Conservation (phyloP, 441 rosid species). For the Gossypium schwendimanii region DNA sequence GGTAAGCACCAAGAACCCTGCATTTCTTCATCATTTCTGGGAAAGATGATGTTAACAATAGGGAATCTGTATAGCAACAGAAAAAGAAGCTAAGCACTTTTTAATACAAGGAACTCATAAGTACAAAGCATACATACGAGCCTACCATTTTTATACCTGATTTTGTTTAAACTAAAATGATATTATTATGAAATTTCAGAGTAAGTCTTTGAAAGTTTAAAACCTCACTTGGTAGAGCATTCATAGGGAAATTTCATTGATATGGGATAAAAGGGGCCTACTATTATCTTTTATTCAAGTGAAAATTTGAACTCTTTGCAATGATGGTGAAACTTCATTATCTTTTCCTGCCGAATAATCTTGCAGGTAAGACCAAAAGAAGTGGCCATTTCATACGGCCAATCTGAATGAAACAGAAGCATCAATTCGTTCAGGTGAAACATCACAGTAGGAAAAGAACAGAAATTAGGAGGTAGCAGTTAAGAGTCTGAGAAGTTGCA, state of each 20-base stretch:
- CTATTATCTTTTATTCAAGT: background rate
- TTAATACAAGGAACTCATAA: background rate
- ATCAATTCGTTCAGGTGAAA: background rate
- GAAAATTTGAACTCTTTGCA: background rate
- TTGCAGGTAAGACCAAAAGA: slow-evolving; percentile 16
- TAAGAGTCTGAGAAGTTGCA: background rate
- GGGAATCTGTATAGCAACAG: background rate
- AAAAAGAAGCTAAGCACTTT: slow-evolving; percentile 1
- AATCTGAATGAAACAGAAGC: background rate
- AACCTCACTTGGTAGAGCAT: background rate
- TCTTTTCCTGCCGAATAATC: background rate
- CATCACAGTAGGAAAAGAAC: background rate
- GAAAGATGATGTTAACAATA: background rate
- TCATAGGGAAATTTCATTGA: background rate
- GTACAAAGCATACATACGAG: background rate
- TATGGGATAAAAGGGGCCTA: background rate
- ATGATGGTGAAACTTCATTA: background rate
- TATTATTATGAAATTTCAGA: background rate
- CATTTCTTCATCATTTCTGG: slow-evolving; percentile 1
- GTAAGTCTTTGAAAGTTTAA: background rate
- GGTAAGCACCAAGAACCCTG: slow-evolving; percentile 14
- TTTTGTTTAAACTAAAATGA: background rate
- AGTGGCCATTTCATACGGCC: background rate
- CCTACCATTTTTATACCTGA: background rate
- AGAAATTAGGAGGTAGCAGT: background rate